Evolutionary conservation across 1,284 basidiomycete species (phyloP).

Genomic region (Fistulina hepatica): DNA sequence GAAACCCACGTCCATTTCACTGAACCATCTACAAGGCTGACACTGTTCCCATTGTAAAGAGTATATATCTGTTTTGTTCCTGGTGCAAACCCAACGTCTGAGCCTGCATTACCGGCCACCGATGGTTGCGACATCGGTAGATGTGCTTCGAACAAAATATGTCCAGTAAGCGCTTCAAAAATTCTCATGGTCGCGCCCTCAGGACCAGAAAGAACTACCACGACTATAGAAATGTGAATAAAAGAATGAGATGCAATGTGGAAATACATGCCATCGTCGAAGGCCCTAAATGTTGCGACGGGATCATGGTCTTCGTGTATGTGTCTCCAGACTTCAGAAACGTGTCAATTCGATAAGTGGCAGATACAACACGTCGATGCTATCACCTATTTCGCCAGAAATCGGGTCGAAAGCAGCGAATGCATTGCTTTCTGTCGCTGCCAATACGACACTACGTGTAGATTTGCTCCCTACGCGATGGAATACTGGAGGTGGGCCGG

Average conservation of each 20-base stretch:
- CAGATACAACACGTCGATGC: slow-evolving; percentile 5
- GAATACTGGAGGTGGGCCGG: slow-evolving; percentile 45
- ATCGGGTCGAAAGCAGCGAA: slow-evolving; percentile 65
- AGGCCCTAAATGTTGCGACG: slow-evolving; percentile 58
- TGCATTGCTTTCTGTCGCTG: slow-evolving; percentile 69
- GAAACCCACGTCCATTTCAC: slow-evolving; percentile 55
- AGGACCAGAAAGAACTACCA: slow-evolving; percentile 68
- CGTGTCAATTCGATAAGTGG: slow-evolving; percentile 11
- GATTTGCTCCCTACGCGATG: slow-evolving; percentile 27
- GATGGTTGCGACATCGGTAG: slow-evolving; percentile 37
- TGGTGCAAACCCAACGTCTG: slow-evolving; percentile 26
- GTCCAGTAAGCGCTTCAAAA: slow-evolving; percentile 57
- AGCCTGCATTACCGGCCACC: too few species aligned
- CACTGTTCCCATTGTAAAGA: slow-evolving; percentile 48
- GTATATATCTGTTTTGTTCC: slow-evolving; percentile 32
- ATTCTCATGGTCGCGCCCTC: slow-evolving; percentile 63
- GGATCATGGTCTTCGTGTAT: slow-evolving; percentile 56
- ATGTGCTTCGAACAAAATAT: slow-evolving; percentile 56
- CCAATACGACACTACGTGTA: slow-evolving; percentile 46
- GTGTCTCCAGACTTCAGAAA: slow-evolving; percentile 69
- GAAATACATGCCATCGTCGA: slow-evolving; percentile 43
- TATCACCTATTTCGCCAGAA: slow-evolving; percentile 51
- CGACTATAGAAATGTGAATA: slow-evolving; percentile 30
- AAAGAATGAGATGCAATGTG: not conserved
- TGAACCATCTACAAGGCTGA: slow-evolving; percentile 40